A percentile compares a stretch with the other conserved stretches of the same genome.
Evolutionary conservation across 179 eudicot genomes (phyloP).

Genomic region (Camellia oleifera): DNA sequence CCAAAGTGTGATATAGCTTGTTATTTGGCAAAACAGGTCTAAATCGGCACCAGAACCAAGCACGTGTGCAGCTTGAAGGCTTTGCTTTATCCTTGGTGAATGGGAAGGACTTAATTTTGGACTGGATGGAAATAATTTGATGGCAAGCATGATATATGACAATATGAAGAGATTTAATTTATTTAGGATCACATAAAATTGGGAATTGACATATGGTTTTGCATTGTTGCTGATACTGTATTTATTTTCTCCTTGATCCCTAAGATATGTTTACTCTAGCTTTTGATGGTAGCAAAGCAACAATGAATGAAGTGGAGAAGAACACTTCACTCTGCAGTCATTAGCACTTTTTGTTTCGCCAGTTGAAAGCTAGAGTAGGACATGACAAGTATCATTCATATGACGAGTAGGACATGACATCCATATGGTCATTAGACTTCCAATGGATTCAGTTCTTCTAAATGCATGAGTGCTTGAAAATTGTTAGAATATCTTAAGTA

Average conservation of each 20-base stretch:
- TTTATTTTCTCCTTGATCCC: neutral
- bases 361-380: neutral
- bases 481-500: neutral
- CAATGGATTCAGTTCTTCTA: neutral
- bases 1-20: no score
- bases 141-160: neutral
- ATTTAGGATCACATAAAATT: neutral
- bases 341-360: neutral
- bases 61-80: no score
- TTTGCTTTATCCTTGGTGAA: no score
- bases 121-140: neutral
- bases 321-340: neutral
- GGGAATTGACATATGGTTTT: neutral
- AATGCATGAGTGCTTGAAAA: neutral
- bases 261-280: neutral
- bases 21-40: no score
- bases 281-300: conserved; percentile 12
- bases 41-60: no score
- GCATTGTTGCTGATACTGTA: neutral
- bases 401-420: no score
- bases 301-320: neutral
- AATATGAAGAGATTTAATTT: neutral
- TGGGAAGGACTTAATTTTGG: neutral
- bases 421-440: neutral
- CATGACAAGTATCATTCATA: no score